Evolutionary conservation across 805 yeast species (phyloP).

Genomic region (Yarrowia divulgata): DNA sequence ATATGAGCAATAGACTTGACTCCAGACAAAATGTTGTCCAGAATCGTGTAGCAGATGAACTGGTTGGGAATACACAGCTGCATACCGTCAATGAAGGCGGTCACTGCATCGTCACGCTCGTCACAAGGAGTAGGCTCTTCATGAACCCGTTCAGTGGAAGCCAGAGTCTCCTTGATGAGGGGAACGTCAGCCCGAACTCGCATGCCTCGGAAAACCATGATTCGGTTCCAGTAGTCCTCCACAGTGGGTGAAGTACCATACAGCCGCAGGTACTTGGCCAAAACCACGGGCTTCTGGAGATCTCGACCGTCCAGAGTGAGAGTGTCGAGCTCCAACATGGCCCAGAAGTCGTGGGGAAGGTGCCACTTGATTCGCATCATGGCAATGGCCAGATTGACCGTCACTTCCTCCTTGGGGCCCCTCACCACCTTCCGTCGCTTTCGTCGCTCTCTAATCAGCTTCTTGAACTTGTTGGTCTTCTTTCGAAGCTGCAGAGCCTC

Average conservation of each 20-base stretch:
- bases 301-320: conserved; percentile 25
- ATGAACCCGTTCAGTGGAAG: conserved; percentile 7
- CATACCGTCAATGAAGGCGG: conserved; percentile 49
- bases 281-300: conserved; percentile 11
- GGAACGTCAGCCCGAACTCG: conserved; percentile 42
- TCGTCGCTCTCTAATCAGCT: conserved; percentile 15
- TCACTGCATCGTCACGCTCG: conserved; percentile 43
- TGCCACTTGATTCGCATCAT: conserved; percentile 36
- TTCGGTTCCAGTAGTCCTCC: conserved; percentile 51
- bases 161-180: conserved; percentile 31
- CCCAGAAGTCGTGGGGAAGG: conserved; percentile 37
- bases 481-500: conserved; percentile 30
- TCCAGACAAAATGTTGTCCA: conserved; percentile 76
- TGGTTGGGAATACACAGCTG: conserved; percentile 66
- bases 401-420: conserved; percentile 28
- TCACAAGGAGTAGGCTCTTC: conserved; percentile 22
- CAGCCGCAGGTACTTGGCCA: conserved; percentile 33
- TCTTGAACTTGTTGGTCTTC: conserved; percentile 39
- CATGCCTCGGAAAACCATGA: conserved; percentile 47
- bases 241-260: conserved; percentile 51
- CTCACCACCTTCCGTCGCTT: conserved; percentile 4
- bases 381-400: conserved; percentile 2
- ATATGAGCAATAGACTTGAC: conserved; percentile 70
- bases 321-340: conserved; percentile 34
- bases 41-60: conserved; percentile 75